A percentile compares a stretch with the other conserved stretches of the same genome.
These are phyloP conservation scores for Citrus mangshanensis DNA, from an alignment of 345 rosid genomes.

Conservation along the genomic window DNA sequence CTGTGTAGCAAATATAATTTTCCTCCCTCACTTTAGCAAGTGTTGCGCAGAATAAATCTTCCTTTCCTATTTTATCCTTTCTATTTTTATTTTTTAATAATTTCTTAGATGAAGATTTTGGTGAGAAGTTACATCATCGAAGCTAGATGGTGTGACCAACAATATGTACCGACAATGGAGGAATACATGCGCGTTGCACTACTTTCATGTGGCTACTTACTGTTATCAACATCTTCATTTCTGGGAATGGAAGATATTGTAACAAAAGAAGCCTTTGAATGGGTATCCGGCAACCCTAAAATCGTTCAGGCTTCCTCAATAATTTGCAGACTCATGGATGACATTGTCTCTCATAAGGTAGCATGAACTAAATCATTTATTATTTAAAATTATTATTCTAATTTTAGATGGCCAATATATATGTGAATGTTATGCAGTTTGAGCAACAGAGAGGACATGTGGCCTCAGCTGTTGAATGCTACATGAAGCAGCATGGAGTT, in stretches of 20 bases:
- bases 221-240: constrained; percentile 15
- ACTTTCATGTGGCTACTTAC: background rate
- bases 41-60: too few relatives aligned
- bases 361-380: too few relatives aligned
- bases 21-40: too few relatives aligned
- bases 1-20: too few relatives aligned
- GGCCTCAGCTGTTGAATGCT: too few relatives aligned
- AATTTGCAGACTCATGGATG: background rate
- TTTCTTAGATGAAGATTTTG: constrained; percentile 21
- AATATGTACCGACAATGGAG: constrained; percentile 23
- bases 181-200: constrained; percentile 25
- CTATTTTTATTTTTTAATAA: background rate
- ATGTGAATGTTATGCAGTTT: too few relatives aligned
- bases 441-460: too few relatives aligned
- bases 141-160: constrained; percentile 25
- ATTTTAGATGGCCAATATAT: too few relatives aligned
- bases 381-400: too few relatives aligned
- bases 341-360: background rate
- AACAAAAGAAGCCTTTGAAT: constrained; percentile 21
- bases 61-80: too few relatives aligned
- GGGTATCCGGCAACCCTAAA: constrained; percentile 5
- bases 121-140: constrained; percentile 20
- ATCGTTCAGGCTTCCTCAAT: background rate
- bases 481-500: too few relatives aligned
- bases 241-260: constrained; percentile 26